A percentile compares a stretch with the other conserved stretches of the same genome.
phyloP scores from a whole-genome alignment of 805 yeast genomes.

The Barnettozyma sucrosica region DNA sequence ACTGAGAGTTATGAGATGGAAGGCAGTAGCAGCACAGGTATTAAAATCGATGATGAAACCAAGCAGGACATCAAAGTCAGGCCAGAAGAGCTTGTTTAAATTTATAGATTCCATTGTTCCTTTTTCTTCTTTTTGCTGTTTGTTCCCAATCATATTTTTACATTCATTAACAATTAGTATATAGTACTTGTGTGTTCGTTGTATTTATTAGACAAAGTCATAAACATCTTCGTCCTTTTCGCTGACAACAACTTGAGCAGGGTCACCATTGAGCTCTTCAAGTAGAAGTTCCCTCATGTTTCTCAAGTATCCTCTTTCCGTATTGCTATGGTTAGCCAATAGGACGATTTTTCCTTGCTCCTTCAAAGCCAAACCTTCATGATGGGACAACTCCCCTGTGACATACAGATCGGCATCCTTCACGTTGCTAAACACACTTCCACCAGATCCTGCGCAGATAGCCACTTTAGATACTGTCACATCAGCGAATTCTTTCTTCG shows the following conservation, averaged over 20 bases:
- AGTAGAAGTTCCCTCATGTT: slow-evolving; percentile 40
- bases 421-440: slow-evolving; percentile 60
- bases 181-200: background rate
- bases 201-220: slow-evolving; percentile 10
- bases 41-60: slow-evolving; percentile 19
- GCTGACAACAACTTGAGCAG: slow-evolving; percentile 15
- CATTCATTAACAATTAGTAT: background rate
- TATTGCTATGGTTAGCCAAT: slow-evolving; percentile 84
- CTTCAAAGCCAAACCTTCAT: slow-evolving; percentile 67
- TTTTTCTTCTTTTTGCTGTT: background rate
- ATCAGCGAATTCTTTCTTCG: slow-evolving; percentile 15
- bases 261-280: slow-evolving; percentile 8
- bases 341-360: slow-evolving; percentile 72
- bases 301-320: slow-evolving; percentile 79
- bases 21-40: slow-evolving; percentile 33
- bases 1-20: slow-evolving; percentile 16
- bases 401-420: slow-evolving; percentile 58
- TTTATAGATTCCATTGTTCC: too few species aligned
- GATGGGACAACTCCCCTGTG: slow-evolving; percentile 95
- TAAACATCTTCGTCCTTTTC: slow-evolving; percentile 23
- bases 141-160: too few species aligned
- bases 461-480: slow-evolving; percentile 52
- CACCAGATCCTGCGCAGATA: slow-evolving; percentile 94
- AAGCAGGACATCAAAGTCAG: background rate
- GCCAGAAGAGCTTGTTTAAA: background rate